These are phyloP conservation scores for Coemansia sp. DNA, from an alignment of 192 early-diverging fungal species.

Conservation along the genomic window DNA sequence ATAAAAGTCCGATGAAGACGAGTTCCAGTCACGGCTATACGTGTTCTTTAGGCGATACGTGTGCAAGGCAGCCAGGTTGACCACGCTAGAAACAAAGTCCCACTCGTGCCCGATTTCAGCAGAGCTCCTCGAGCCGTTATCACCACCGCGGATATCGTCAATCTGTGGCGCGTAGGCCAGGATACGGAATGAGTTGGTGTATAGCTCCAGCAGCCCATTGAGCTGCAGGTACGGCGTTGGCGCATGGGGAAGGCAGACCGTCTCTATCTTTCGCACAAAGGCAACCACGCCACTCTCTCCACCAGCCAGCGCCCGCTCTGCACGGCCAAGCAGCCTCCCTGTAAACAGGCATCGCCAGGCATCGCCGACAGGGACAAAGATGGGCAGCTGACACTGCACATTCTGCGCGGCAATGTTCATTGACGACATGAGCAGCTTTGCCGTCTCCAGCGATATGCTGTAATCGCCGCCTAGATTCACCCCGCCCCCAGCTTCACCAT, in stretches of 20 bases:
- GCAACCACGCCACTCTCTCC: neutral
- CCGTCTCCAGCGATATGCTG: conserved; percentile 59
- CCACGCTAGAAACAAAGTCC: conserved; percentile 18
- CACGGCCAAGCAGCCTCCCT: conserved; percentile 18
- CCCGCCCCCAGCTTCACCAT: conserved; percentile 9
- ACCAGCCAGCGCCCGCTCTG: neutral
- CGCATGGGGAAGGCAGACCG: conserved; percentile 27
- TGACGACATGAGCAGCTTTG: conserved; percentile 64
- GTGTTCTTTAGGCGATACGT: conserved; percentile 45
- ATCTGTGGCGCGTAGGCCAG: conserved; percentile 1
- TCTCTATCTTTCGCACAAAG: conserved; percentile 26
- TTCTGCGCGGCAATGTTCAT: conserved; percentile 67
- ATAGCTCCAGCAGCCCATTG: conserved; percentile 46
- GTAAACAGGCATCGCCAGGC: conserved; percentile 49
- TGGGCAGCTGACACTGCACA: conserved; percentile 63
- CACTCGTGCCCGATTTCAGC: conserved; percentile 12
- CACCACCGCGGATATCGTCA: neutral
- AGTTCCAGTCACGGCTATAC: conserved; percentile 46
- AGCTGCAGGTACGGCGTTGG: conserved; percentile 44
- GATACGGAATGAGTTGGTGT: conserved; percentile 28
- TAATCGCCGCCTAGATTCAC: conserved; percentile 25
- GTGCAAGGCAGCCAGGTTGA: conserved; percentile 33
- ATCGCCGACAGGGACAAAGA: conserved; percentile 58
- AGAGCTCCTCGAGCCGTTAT: neutral
- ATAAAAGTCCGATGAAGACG: conserved; percentile 22